Percentiles rank a stretch among this genome's conserved stretches.
Conservation (phyloP, 2,329 filamentous ascomycete species). For the Colletotrichum liriopes region DNA sequence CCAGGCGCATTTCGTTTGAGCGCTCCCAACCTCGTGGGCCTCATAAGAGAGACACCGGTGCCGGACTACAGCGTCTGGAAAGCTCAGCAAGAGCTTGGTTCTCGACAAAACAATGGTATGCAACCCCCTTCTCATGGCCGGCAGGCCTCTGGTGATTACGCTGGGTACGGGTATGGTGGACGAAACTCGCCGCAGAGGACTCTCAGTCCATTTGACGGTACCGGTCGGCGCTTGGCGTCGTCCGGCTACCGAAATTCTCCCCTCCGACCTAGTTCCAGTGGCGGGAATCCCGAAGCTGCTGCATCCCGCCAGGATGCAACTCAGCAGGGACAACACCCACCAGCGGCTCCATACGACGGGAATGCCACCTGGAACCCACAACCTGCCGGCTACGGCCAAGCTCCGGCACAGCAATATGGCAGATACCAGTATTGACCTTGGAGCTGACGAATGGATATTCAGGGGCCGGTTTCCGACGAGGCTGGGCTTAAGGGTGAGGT, state of each 20-base stretch:
- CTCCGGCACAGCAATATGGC: constrained; percentile 54
- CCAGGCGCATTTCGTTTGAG: constrained; percentile 82
- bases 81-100: constrained; percentile 51
- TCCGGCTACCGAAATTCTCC: constrained; percentile 68
- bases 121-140: constrained; percentile 57
- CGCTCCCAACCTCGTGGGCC: constrained; percentile 78
- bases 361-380: constrained; percentile 50
- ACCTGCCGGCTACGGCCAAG: constrained; percentile 51
- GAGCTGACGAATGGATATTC: constrained; percentile 28
- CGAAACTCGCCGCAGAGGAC: constrained; percentile 52
- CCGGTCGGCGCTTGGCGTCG: constrained; percentile 54
- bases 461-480: constrained; percentile 38
- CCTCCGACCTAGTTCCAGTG: constrained; percentile 64
- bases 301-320: constrained; percentile 47
- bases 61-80: constrained; percentile 74
- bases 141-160: constrained; percentile 61
- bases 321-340: constrained; percentile 17
- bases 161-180: constrained; percentile 45
- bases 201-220: constrained; percentile 63
- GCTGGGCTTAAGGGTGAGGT: constrained; percentile 24
- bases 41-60: constrained; percentile 79
- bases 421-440: constrained; percentile 52
- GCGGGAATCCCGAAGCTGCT: constrained; percentile 58
- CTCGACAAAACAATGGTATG: constrained; percentile 52
- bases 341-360: constrained; percentile 29